phyloP scores from a whole-genome alignment of 1,284 basidiomycete species.

The Malassezia dermatis region DNA sequence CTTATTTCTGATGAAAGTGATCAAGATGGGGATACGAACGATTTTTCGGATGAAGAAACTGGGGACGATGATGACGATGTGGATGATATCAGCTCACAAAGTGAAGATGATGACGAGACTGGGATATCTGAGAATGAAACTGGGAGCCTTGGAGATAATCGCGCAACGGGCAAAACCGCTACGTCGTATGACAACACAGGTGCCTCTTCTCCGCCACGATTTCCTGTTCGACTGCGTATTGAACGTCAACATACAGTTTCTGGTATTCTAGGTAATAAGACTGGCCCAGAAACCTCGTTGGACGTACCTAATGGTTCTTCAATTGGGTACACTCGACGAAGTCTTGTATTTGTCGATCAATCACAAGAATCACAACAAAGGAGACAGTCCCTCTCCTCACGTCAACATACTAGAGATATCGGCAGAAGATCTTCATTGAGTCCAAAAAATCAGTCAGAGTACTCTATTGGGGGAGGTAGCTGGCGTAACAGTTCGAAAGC shows the following conservation, averaged over 20 bases:
- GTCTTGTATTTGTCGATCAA: not conserved
- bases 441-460: not conserved
- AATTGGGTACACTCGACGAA: not conserved
- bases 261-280: not conserved
- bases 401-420: not conserved
- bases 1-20: not conserved
- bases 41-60: not conserved
- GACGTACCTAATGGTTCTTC: not conserved
- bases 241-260: not conserved
- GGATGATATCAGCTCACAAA: not conserved
- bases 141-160: not conserved
- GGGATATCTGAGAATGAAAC: not conserved
- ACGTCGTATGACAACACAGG: not conserved
- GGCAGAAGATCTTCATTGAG: not conserved
- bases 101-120: not conserved
- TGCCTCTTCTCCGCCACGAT: not conserved
- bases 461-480: not conserved
- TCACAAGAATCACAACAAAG: not conserved
- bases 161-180: not conserved
- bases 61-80: not conserved
- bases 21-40: not conserved
- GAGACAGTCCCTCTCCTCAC: not conserved
- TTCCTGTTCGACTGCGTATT: not conserved
- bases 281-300: not conserved
- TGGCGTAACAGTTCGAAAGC: not conserved